Base-by-base conservation (phyloP, 768 basidiomycete genomes). In the Vararia minispora region DNA sequence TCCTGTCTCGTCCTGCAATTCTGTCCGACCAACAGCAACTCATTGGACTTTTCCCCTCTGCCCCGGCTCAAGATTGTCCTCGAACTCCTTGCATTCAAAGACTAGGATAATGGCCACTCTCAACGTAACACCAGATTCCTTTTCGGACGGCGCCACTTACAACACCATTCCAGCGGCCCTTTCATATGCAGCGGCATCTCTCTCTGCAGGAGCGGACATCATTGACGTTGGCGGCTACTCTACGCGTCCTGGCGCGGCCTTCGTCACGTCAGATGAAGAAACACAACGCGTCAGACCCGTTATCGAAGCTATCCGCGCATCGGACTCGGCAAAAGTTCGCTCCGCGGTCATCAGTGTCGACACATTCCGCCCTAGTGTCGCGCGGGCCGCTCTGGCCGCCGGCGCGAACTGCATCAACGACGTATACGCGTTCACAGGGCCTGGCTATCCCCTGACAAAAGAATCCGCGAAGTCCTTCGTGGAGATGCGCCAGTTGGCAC, bases 371-470 rank as follows among this genome's bases (percentile, higher is more conserved):
- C 68, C 76, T 26, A 63, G 71, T 5, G 91, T 97, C 0, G 89
- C 89, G 0, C 64, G 69, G 34, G 73, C 70, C 1, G 80, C 86
- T 2, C 61, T 97, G 6, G 58, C 61, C 9, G 87, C 85, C 0
- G 94, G 95, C 0, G 94, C 88, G 7, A 87, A 80, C 50, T 84
- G 86, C 53, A 83, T 98, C 64, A 98, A 98, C 57, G 95, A 98
- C 49, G 90, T 97, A 1, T 71, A 79, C 48, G 79, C 79, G 0
- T 83, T 88, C 40, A 71, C 78, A 1, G 91, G 91, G 0, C 67
- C 69, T 0, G 66, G 72, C 10, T 58, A 55, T 21, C 64, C 58
- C 0, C 60, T 51, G n/a, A 55, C 53, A 8, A 42, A 32, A 28
- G 41, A 52, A 2, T 57, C 61, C 0, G 52, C 61, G 2, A 60